These are phyloP conservation scores for Oryza coarctata DNA, from an alignment of 176 grass and related monocot species.

Conservation along the genomic window DNA sequence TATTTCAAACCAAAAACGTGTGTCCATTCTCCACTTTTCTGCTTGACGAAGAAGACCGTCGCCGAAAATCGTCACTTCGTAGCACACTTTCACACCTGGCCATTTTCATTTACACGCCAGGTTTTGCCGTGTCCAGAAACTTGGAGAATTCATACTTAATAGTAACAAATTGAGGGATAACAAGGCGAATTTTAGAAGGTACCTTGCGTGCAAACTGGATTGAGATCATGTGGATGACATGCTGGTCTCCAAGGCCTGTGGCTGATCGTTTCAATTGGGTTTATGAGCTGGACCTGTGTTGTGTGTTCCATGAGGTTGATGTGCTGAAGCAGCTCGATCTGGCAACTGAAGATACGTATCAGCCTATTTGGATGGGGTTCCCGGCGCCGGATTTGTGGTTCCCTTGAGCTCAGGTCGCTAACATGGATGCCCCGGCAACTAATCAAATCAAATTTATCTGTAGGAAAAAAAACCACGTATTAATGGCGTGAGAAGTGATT, in stretches of 20 bases:
- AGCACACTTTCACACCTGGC: slow-evolving; percentile 13
- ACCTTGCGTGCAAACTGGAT: slow-evolving; percentile 9
- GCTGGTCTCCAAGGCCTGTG: not conserved
- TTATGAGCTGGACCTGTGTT: not conserved
- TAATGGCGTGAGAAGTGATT: not conserved
- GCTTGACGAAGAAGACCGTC: not conserved
- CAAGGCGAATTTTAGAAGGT: not conserved
- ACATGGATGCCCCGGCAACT: not conserved
- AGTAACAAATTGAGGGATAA: not conserved
- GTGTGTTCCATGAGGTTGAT: slow-evolving; percentile 12
- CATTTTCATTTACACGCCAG: not conserved
- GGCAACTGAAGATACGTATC: slow-evolving; percentile 24
- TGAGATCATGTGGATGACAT: not conserved
- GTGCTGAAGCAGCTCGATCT: slow-evolving; percentile 21
- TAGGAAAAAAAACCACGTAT: not conserved
- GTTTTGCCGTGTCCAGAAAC: not conserved
- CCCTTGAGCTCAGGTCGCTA: not conserved
- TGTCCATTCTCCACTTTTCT: not conserved
- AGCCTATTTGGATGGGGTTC: not conserved
- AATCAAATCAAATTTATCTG: not conserved
- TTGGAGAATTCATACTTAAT: not conserved
- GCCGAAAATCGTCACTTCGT: not conserved
- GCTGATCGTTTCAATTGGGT: not conserved
- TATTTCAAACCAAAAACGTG: slow-evolving; percentile 31
- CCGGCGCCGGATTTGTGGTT: not conserved